Evolutionary conservation across 2,329 filamentous ascomycete genomes (phyloP), one percentile per base, ranked within the genome.

Genomic region (Sarocladiaceae sp.): DNA sequence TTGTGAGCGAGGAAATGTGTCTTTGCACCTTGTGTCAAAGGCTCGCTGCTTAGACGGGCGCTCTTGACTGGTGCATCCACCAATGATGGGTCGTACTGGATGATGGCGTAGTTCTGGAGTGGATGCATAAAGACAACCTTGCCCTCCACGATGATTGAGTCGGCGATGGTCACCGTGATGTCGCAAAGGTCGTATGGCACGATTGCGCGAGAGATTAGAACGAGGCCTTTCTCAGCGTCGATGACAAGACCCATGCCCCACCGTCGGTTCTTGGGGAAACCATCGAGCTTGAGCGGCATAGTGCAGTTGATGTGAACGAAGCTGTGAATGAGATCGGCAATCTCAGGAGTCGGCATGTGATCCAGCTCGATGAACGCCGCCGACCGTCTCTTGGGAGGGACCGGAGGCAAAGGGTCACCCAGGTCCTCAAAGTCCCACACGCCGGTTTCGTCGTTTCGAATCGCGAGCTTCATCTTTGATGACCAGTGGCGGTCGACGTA

Each of bases 1-100:
- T 98, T 98, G 70, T 95, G 94, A n/a, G 93, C 94, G 50, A 98
- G 85, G 65, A 98, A 98, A 53, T 95, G 90, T 0, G 90, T 96
- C 46, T 91, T 85, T 40, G 90, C 88, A 27, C 93, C 93, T 68
- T 97, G 93, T 43, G 88, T 90, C 60, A 97, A 88, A 55, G 82
- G 81, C 45, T 87, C 80, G 5, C 74, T 81, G 57, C 88, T 88
- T 41, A 98, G 75, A 55, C 80, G 86, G 4, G 94, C 93, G 51
- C 86, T 91, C 69, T 90, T 80, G 11, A 98, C 90, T 1, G 93
- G 90, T 2, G 91, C 93, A 57, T 95, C 81, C n/a, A 97, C 94
- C 15, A 98, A 77, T 31, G 78, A 81, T 2, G 93, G 88, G 60
- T 98, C 91, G 61, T 98, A 98, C 66, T 95, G 85, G 55, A 98